These are phyloP conservation scores for Aspergillus sp. DNA, from an alignment of 2,329 filamentous ascomycete genomes.

Conservation along the genomic window DNA sequence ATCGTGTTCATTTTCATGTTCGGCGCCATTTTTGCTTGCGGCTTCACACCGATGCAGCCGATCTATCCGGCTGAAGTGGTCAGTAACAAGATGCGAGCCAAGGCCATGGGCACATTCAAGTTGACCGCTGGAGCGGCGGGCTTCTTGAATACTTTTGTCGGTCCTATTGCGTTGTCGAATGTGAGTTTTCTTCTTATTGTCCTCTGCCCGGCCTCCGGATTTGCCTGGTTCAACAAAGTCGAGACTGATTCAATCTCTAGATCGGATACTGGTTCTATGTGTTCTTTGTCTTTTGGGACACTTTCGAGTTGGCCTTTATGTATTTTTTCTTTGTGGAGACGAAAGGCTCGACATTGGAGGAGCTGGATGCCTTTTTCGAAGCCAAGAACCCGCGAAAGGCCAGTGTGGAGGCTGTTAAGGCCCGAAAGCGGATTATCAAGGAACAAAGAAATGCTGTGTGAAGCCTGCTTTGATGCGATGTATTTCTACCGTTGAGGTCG, in stretches of 20 bases:
- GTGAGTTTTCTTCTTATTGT: neutral
- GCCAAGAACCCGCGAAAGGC: conserved; percentile 36
- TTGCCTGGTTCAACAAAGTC: neutral
- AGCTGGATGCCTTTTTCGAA: conserved; percentile 36
- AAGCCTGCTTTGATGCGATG: neutral
- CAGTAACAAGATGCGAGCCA: conserved; percentile 55
- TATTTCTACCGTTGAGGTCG: too few species aligned
- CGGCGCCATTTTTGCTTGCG: conserved; percentile 48
- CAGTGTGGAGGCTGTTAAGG: neutral
- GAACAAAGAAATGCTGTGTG: neutral
- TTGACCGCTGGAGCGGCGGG: conserved; percentile 10
- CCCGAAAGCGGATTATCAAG: neutral
- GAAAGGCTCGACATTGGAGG: conserved; percentile 30
- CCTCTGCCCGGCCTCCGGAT: too few species aligned
- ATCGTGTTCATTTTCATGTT: conserved; percentile 58
- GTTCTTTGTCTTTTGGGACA: conserved; percentile 44
- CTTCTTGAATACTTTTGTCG: conserved; percentile 11
- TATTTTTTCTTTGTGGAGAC: conserved; percentile 37
- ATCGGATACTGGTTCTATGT: conserved; percentile 29
- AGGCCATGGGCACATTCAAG: conserved; percentile 50
- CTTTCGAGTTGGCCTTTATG: conserved; percentile 23
- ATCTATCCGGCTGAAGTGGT: conserved; percentile 57
- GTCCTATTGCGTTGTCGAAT: conserved; percentile 8
- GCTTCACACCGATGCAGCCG: conserved; percentile 46
- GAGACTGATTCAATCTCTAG: neutral